Conservation (phyloP, 805 yeast genomes). For the Candida tammaniensis region DNA sequence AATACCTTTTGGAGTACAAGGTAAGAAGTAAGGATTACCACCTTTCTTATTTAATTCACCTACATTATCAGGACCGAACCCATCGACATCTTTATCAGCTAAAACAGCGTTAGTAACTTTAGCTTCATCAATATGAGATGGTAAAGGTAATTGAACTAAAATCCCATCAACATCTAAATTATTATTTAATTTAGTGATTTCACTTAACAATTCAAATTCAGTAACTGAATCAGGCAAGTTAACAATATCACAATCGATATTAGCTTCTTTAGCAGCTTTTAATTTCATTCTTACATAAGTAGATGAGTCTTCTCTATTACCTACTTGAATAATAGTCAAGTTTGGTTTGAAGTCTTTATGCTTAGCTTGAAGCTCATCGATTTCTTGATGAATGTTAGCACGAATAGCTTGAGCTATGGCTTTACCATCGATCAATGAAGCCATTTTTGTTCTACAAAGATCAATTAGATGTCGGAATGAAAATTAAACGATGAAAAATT, state of each 20-base stretch:
- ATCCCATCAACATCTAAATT: constrained; percentile 66
- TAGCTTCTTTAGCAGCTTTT: constrained; percentile 72
- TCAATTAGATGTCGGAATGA: no score
- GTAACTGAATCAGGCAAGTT: constrained; percentile 55
- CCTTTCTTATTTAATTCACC: constrained; percentile 75
- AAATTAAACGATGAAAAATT: no score
- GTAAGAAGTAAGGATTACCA: constrained; percentile 68
- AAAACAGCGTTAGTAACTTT: constrained; percentile 64
- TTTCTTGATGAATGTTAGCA: constrained; percentile 36
- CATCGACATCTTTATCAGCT: constrained; percentile 76
- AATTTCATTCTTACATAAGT: constrained; percentile 79
- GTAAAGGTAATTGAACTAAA: constrained; percentile 75
- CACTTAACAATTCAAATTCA: constrained; percentile 53
- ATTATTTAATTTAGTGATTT: constrained; percentile 55
- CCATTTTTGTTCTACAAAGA: no score
- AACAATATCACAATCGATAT: constrained; percentile 58
- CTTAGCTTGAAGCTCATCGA: constrained; percentile 36
- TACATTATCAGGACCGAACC: constrained; percentile 73
- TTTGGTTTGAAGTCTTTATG: constrained; percentile 61
- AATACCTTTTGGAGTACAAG: constrained; percentile 84
- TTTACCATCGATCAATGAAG: constrained; percentile 49
- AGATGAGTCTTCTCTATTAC: constrained; percentile 74
- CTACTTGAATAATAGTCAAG: constrained; percentile 73
- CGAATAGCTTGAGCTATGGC: constrained; percentile 42
- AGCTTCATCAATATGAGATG: constrained; percentile 51